Conservation (phyloP, 1,284 basidiomycete species). For the Naganishia sp. region DNA sequence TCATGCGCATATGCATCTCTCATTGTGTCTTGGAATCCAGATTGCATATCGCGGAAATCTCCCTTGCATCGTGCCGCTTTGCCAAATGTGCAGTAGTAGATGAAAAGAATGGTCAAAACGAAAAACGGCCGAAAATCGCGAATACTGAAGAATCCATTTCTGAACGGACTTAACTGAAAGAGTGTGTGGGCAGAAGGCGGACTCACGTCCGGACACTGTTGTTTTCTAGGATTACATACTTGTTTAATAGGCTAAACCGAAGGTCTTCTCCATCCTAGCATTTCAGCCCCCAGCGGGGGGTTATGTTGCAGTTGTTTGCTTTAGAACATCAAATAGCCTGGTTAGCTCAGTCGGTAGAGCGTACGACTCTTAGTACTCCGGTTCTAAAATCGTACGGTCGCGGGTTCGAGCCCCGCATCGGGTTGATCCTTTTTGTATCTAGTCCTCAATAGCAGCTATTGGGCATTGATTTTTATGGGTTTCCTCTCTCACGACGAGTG, state of each 20-base stretch:
- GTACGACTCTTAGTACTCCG: constrained; percentile 21
- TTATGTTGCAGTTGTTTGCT: too few relatives aligned
- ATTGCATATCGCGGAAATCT: background rate
- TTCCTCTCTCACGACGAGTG: too few relatives aligned
- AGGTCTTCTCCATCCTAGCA: too few relatives aligned
- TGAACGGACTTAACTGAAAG: constrained; percentile 18
- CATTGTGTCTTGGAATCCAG: background rate
- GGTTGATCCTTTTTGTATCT: constrained; percentile 4
- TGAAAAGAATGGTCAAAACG: background rate
- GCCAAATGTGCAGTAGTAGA: background rate
- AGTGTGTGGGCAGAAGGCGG: background rate
- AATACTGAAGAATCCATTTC: background rate
- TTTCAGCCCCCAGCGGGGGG: too few relatives aligned
- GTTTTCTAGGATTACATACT: background rate
- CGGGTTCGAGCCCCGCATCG: constrained; percentile 27
- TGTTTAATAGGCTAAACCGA: background rate
- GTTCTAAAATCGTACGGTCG: constrained; percentile 15
- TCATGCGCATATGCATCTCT: background rate
- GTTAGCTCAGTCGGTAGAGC: constrained; percentile 31
- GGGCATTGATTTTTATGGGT: too few relatives aligned
- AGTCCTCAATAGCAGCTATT: too few relatives aligned
- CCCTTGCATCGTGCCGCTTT: background rate
- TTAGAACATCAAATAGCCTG: background rate
- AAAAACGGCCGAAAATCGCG: background rate
- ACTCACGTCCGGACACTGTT: constrained; percentile 11